Conservation (phyloP, 1,139 yeast genomes). For the Geotrichum europaeum region DNA sequence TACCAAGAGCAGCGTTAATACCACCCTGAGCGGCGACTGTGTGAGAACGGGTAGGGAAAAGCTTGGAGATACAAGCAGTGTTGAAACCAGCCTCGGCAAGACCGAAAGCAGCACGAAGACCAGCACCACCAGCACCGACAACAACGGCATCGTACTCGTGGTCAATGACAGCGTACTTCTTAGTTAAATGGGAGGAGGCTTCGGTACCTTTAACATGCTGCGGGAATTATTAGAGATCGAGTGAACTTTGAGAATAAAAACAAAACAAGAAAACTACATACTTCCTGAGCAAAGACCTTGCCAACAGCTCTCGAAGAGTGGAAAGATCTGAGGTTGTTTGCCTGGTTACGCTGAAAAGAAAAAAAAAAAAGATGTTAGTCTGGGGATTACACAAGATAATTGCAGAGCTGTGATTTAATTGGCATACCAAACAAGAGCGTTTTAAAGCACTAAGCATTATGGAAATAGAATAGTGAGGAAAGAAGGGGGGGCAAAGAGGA, state of each 20-base stretch:
- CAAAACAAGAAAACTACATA: slow-evolving; percentile 15
- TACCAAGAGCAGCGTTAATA: slow-evolving; percentile 93
- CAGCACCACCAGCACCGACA: slow-evolving; percentile 99
- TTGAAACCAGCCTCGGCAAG: slow-evolving; percentile 95
- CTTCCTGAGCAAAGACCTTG: slow-evolving; percentile 28
- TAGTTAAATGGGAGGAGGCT: slow-evolving; percentile 38
- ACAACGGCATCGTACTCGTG: slow-evolving; percentile 98
- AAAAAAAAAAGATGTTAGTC: neutral
- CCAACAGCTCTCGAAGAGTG: slow-evolving; percentile 26
- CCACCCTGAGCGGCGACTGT: slow-evolving; percentile 99
- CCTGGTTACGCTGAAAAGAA: slow-evolving; percentile 11
- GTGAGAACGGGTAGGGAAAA: slow-evolving; percentile 97
- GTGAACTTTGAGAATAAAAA: neutral
- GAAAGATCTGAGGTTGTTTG: slow-evolving; percentile 22
- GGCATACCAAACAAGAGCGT: slow-evolving; percentile 26
- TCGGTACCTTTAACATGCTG: slow-evolving; percentile 35
- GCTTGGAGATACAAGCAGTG: slow-evolving; percentile 94
- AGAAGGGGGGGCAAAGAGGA: neutral
- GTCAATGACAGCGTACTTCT: slow-evolving; percentile 82
- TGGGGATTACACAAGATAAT: neutral
- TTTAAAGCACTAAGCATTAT: slow-evolving; percentile 26
- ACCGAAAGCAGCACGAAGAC: slow-evolving; percentile 97
- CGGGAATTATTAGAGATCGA: neutral
- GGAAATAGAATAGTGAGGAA: slow-evolving; percentile 11
- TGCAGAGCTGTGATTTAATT: too few relatives aligned